Evolutionary conservation across 164 flowering plant species (phyloP), one percentile per base, ranked within the genome.

Genomic region (Piper longum): DNA sequence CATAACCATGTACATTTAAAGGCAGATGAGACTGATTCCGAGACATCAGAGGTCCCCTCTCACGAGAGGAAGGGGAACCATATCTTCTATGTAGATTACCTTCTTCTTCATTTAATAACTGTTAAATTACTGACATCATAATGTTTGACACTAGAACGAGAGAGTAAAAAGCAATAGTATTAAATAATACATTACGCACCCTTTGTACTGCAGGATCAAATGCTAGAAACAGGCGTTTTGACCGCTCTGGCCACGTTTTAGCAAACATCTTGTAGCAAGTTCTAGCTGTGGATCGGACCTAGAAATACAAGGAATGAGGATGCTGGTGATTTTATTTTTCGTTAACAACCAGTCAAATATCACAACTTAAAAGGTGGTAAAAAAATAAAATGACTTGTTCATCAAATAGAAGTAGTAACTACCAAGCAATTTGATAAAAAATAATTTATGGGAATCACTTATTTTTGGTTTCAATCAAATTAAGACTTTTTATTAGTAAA

Each of bases 181-280:
- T 41, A 62, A 26, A 65, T 18, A 54, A 54, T 8, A 11, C 36
- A 26, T 26, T 48, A 48, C 17, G 62, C 82, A 93, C 99, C 84
- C 96, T 81, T 79, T 95, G 99, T 65, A 95, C 86, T 67, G 76
- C 91, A 70, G 96, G 93, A 77, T 95, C 99, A 72, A 95, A 95
- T 64, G 86, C 81, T 41, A 68, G 69, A 79, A 87, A 95, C 64
- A 95, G 67, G 59, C 93, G 91, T n/a, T 85, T 76, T 14, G 99
- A 91, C 58, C 99, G 97, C 62, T 95, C 99, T 56, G 99, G 99
- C 97, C 99, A 95, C 17, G 99, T 91, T 71, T 83, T 95, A 61
- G 89, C 71, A 69, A 95, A 95, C 97, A 95, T 81, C 74, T 96
- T 77, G 68, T 91, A 95, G 77, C 95, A 89, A 67, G 84, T 83